These are phyloP conservation scores for Rhodomyrtus tomentosa DNA, from an alignment of 345 rosid genomes.

Conservation along the genomic window DNA sequence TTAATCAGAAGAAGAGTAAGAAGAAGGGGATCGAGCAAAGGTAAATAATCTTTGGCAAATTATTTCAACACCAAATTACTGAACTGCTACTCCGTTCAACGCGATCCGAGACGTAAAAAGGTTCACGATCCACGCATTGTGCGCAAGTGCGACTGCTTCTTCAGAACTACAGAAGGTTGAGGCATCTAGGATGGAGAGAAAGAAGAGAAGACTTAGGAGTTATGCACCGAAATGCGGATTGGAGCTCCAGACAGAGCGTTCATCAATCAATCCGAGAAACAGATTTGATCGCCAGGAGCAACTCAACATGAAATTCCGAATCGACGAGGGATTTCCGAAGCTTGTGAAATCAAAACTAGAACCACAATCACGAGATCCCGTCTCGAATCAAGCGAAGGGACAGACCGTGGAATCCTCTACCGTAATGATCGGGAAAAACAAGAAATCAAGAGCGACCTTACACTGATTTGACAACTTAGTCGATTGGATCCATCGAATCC, in stretches of 20 bases:
- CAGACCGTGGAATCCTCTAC: background rate
- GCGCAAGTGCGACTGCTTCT: background rate
- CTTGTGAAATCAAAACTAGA: background rate
- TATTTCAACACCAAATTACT: background rate
- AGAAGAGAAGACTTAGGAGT: background rate
- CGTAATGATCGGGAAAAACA: background rate
- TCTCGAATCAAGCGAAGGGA: background rate
- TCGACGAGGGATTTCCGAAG: background rate
- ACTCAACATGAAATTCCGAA: background rate
- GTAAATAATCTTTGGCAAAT: background rate
- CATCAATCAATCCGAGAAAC: background rate
- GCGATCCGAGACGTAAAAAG: background rate
- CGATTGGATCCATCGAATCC: too few relatives aligned
- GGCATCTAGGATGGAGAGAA: too few relatives aligned
- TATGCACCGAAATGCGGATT: background rate
- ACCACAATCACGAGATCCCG: background rate
- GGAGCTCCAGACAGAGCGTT: background rate
- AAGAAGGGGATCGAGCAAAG: background rate
- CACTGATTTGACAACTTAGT: background rate
- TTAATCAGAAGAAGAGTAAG: background rate
- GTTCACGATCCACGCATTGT: background rate
- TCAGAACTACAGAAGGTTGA: background rate
- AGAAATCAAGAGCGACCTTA: background rate
- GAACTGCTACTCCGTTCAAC: background rate
- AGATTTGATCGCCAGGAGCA: background rate